Evolutionary conservation across 148 eudicot species (phyloP).

Genomic region (Heliamphora exappendiculata): DNA sequence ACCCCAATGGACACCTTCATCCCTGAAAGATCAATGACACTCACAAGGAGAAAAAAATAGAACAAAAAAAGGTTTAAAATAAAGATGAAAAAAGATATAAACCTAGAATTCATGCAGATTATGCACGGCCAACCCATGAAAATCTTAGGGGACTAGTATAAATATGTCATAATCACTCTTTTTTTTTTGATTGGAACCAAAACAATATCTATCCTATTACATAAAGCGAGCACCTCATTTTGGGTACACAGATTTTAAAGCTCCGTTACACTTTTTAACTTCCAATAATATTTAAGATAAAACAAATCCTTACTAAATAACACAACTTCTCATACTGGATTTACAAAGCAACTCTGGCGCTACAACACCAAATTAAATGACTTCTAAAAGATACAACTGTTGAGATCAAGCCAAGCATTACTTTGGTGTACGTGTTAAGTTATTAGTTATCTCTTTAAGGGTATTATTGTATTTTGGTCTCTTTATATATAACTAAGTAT

Average conservation of each 20-base stretch:
- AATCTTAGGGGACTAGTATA: background rate
- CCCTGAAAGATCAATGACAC: conserved; percentile 35
- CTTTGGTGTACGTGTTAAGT: too few relatives aligned
- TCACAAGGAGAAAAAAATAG: background rate
- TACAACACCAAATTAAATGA: background rate
- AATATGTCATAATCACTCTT: background rate
- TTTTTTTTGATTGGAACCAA: too few relatives aligned
- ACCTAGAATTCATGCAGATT: background rate
- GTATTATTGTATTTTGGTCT: too few relatives aligned
- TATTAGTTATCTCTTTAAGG: too few relatives aligned
- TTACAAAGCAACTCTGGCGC: background rate
- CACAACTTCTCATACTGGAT: too few relatives aligned
- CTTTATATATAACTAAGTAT: too few relatives aligned
- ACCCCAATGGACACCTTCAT: conserved; percentile 98
- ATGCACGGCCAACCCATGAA: background rate
- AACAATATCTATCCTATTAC: too few relatives aligned
- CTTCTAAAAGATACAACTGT: background rate
- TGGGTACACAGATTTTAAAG: too few relatives aligned
- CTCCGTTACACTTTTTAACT: too few relatives aligned
- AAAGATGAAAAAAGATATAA: background rate
- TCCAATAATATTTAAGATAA: too few relatives aligned
- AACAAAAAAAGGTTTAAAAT: too few relatives aligned
- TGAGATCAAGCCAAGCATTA: background rate
- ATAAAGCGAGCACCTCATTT: too few relatives aligned
- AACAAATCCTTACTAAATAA: background rate